Evolutionary conservation across 768 basidiomycete genomes (phyloP).

Genomic region (Rhizopogon vesiculosus): DNA sequence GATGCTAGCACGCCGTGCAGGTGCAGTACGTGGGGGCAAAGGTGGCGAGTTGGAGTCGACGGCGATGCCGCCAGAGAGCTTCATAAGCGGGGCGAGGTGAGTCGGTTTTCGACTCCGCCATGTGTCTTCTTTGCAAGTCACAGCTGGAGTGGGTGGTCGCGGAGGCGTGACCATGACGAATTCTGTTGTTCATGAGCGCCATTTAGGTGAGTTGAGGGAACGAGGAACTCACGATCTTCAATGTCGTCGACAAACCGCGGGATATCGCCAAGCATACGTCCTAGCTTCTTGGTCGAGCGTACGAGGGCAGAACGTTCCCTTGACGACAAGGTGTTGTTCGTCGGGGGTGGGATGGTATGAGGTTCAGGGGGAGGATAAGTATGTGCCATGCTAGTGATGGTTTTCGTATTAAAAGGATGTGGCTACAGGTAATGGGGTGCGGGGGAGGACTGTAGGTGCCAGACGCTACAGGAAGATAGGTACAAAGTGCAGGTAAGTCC

Average conservation of each 20-base stretch:
- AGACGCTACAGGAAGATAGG: conserved; percentile 14
- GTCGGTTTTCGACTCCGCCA: conserved; percentile 24
- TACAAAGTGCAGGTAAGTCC: neutral
- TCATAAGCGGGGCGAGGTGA: conserved; percentile 23
- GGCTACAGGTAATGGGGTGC: neutral
- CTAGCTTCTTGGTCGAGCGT: conserved; percentile 56
- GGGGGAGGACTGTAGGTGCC: conserved; percentile 16
- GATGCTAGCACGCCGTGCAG: conserved; percentile 13
- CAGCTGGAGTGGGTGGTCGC: conserved; percentile 1
- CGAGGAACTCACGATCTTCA: neutral
- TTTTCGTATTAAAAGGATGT: conserved; percentile 5
- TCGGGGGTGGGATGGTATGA: conserved; percentile 50
- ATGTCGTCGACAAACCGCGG: conserved; percentile 49
- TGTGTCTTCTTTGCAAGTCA: conserved; percentile 6
- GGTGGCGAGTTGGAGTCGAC: conserved; percentile 5
- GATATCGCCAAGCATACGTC: conserved; percentile 51
- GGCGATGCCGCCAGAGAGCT: conserved; percentile 3
- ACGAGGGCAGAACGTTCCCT: conserved; percentile 52
- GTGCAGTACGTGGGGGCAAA: conserved; percentile 4
- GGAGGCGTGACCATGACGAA: neutral
- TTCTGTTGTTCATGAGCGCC: neutral
- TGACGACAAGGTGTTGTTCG: conserved; percentile 48
- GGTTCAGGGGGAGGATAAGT: conserved; percentile 13
- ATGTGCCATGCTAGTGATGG: neutral
- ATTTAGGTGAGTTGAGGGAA: neutral